A percentile compares a stretch with the other conserved stretches of the same genome.
These are phyloP conservation scores for Pseudotulostoma volvatum DNA, from an alignment of 495 filamentous ascomycete species.

Conservation along the genomic window DNA sequence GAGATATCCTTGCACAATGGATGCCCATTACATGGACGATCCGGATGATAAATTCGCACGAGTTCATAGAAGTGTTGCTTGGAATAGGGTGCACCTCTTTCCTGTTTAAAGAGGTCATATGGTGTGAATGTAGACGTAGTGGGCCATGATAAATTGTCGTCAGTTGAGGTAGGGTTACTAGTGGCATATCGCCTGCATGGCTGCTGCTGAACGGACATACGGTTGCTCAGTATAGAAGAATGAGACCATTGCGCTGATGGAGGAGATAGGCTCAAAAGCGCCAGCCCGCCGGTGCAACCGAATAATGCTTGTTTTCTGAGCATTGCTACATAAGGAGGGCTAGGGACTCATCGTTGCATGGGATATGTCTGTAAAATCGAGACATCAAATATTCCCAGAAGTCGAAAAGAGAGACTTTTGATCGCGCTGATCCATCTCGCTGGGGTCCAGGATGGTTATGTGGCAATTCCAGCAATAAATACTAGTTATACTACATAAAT, in stretches of 20 bases:
- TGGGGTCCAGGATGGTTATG: too few relatives aligned
- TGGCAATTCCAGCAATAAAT: too few relatives aligned
- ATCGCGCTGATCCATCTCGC: too few relatives aligned
- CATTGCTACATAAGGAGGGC: constrained; percentile 24
- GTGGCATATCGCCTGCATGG: constrained; percentile 19
- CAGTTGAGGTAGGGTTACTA: constrained; percentile 6
- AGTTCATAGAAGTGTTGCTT: constrained; percentile 76
- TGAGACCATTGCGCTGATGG: constrained; percentile 9
- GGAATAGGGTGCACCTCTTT: constrained; percentile 49
- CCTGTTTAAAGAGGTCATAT: constrained; percentile 70
- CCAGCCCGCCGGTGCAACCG: constrained; percentile 11
- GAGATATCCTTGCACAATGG: constrained; percentile 32
- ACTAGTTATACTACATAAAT: too few relatives aligned
- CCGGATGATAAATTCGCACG: constrained; percentile 91
- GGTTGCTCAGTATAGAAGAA: constrained; percentile 1
- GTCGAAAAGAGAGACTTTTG: too few relatives aligned
- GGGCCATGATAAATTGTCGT: constrained; percentile 22
- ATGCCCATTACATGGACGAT: constrained; percentile 41
- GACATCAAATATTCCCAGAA: too few relatives aligned
- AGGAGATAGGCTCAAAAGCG: constrained; percentile 13
- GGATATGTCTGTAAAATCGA: too few relatives aligned
- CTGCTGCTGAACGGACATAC: background rate
- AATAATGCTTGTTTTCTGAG: constrained; percentile 12
- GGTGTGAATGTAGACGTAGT: constrained; percentile 41
- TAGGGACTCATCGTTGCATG: background rate